Base-by-base conservation (phyloP, 2,329 filamentous ascomycete genomes). In the Alternaria atra region DNA sequence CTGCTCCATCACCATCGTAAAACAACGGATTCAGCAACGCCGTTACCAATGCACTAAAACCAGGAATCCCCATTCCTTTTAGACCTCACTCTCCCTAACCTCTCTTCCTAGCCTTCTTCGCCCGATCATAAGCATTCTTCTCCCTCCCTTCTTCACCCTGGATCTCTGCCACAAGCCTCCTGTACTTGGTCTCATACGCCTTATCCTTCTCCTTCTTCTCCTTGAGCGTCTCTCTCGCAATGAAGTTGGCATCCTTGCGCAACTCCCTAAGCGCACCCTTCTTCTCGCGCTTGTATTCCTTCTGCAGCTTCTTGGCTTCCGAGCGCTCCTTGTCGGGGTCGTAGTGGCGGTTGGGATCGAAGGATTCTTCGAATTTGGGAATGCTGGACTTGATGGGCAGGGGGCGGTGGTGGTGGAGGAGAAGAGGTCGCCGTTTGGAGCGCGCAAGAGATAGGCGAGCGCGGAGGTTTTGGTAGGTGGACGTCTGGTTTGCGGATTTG, bases 121-220 rank as follows among this genome's bases (percentile, higher is more conserved):
- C 93, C 72, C 90, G 86, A 81, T 96, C 94, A 85, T 98, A 98
- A 50, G 86, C 87, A 80, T 98, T 98, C 43, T 88, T 86, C 79
- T 95, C 94, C 60, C 86, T 84, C 1, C 94, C 94, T 79, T 97
- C 95, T 82, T 97, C 91, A 69, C 91, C 92, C 82, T 99, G 94
- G 72, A 99, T 97, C 85, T 97, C 94, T 9, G 94, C 92, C 70
- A 98, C 89, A 62, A 99, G 84, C 67, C 91, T 88, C 85, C 91
- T 92, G 84, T 94, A 97, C 86, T 98, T 98, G 85, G 91, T 92
- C 84, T 98, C 94, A 84, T 99, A 98, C 67, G 92, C 93, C 59
- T 87, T 88, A 83, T 98, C 95, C 82, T 89, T 90, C 82, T 92
- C 91, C 86, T 94, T 97, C 89, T 98, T 98, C 83, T 96, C 86